Base-by-base conservation (phyloP, 202 grass and related monocot genomes). In the Brachypodium distachyon region DNA sequence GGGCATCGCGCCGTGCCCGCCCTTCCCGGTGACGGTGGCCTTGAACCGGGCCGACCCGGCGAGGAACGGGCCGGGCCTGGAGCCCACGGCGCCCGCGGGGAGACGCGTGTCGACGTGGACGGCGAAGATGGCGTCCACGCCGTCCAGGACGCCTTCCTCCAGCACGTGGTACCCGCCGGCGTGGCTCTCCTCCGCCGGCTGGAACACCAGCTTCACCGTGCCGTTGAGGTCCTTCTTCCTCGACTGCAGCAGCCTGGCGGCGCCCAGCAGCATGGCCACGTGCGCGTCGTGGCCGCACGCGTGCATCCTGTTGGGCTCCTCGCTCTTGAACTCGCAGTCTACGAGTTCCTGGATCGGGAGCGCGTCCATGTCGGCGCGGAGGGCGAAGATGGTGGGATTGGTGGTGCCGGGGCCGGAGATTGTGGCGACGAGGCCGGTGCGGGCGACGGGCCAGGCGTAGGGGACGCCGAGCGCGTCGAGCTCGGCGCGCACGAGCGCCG, bases 331-430 rank as follows among this genome's bases (percentile, higher is more conserved):
- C 41, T 97, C 91, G 88, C 67, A 84, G 42, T 94, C 91, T 18
- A 93, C 91, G 78, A 84, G 85, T 40, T 94, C 91, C 94, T 97
- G 85, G 48, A 97, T 84, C 32, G 90, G 90, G 16, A 97, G 87
- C 49, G 90, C 90, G 80, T 93, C 93, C 93, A 97, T 97, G 77
- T 97, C 90, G 11, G 93, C 90, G 7, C 93, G 76, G 80, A 97
- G 90, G 17, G 87, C 93, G 67, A 97, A 90, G 25, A 93, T 67
- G 0, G n/a, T n/a, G n/a, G n/a, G n/a, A n/a, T n/a, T n/a, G n/a
- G n/a, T n/a, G n/a, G 87, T 85, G 3, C 82, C 79, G 0, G 41
- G 40, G 43, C 42, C 87, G 64, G 74, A 41, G 57, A 96, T 72
- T 34, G 69, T 81, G 27, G 84, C 89, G 1, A 96, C 89, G 60